Conservation (phyloP, 2,329 filamentous ascomycete genomes). For the Pseudovirgaria hyperparasitica region DNA sequence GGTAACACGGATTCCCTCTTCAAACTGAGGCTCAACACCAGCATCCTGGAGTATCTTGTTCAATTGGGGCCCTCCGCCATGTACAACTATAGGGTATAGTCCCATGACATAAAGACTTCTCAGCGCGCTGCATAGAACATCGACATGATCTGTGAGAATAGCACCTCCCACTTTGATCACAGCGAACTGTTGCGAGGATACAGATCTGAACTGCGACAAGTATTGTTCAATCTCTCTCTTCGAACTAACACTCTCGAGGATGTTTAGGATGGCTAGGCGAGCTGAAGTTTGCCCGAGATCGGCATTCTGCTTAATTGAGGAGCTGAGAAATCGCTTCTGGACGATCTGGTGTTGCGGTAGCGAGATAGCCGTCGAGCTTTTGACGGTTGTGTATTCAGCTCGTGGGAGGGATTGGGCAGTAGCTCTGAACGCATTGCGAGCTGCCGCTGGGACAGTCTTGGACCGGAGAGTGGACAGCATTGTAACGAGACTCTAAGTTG, state of each 20-base stretch:
- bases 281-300: too few species aligned
- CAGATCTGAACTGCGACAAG: slow-evolving; percentile 91
- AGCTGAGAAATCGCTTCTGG: too few species aligned
- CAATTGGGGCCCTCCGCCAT: slow-evolving; percentile 88
- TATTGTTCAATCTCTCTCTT: slow-evolving; percentile 97
- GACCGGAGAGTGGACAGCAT: too few species aligned
- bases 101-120: slow-evolving; percentile 91
- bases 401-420: too few species aligned
- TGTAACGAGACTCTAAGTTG: too few species aligned
- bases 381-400: too few species aligned
- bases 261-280: slow-evolving; percentile 66
- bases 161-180: slow-evolving; percentile 97
- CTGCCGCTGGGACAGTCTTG: too few species aligned
- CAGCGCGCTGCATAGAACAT: slow-evolving; percentile 78
- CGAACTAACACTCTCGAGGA: slow-evolving; percentile 89
- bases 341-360: too few species aligned
- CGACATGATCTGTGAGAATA: slow-evolving; percentile 86
- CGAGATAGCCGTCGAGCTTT: too few species aligned
- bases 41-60: slow-evolving; percentile 83
- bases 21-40: slow-evolving; percentile 87
- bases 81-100: slow-evolving; percentile 88
- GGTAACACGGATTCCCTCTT: slow-evolving; percentile 91
- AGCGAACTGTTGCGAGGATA: slow-evolving; percentile 92
- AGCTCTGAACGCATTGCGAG: too few species aligned
- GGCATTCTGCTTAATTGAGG: too few species aligned